Base-by-base conservation (phyloP, 352 stramenopile species). In the Albugo laibachii region DNA sequence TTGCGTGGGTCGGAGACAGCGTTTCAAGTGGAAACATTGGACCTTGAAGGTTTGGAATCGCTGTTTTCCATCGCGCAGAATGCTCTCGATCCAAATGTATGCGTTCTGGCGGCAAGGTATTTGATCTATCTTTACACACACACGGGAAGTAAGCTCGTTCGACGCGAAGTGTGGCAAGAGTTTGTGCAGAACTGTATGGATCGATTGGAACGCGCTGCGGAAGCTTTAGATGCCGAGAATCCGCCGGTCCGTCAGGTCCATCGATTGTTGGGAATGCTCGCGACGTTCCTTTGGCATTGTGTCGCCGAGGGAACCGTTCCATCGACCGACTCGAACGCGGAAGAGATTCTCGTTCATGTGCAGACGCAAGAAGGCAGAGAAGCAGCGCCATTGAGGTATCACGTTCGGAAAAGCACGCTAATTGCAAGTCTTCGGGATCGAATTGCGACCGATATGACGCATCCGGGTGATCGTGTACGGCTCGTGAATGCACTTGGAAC, bases 81-180 rank as follows among this genome's bases (percentile, higher is more conserved):
- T 1, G 62, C 64, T 11, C 51, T 66, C 18, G 56, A 57, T 34
- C 63, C 68, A 18, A 42, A 41, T 12, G 66, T 83, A 13, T 72
- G 57, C 51, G 51, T 73, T 24, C 56, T 73, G 57, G 70, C 67
- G 20, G 65, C 50, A 31, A 74, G 83, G 51, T 83, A 83, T 45
- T 35, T 84, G 36, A 79, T 84, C 13, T 80, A 78, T 41, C 54
- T 84, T 35, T 65, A 79, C 14, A 62, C 81, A 46, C 69, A 84
- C 18, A 61, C 83, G 6, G 69, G 70, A 1, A 73, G 63, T 21
- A 83, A 84, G 39, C 65, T 83, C 13, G 65, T 78, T 36, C 72
- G 70, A 3, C 66, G 62, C 15, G 72, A 84, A 37, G 68, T 83
- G 5, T 84, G 72, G 72, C 52, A 59, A 20, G 65, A 78, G 19